Evolutionary conservation across 1,284 basidiomycete species (phyloP).

Genomic region (Chiua sp.): DNA sequence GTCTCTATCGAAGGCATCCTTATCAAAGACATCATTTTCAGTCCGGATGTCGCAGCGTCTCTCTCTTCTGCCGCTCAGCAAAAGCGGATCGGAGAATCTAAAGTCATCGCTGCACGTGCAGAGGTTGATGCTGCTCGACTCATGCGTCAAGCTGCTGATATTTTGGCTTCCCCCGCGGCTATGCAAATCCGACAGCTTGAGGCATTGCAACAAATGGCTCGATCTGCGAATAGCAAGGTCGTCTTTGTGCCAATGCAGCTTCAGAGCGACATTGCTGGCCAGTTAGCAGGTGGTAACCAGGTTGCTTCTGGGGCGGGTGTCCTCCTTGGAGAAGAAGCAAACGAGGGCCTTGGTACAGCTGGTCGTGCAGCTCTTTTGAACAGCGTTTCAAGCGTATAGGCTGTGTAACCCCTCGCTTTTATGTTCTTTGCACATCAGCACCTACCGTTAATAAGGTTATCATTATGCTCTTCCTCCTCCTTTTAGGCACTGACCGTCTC

Average conservation of each 20-base stretch:
- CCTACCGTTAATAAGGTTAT: too few relatives aligned
- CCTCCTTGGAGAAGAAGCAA: slow-evolving; percentile 46
- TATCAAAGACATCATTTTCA: slow-evolving; percentile 95
- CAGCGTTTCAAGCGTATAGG: slow-evolving; percentile 52
- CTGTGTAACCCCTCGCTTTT: not conserved
- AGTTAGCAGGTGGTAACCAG: slow-evolving; percentile 42
- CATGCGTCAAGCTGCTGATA: slow-evolving; percentile 94
- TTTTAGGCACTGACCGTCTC: not conserved
- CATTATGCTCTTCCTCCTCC: not conserved
- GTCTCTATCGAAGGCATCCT: slow-evolving; percentile 95
- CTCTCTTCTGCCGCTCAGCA: slow-evolving; percentile 94
- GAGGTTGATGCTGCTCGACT: slow-evolving; percentile 95
- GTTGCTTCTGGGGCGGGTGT: slow-evolving; percentile 42
- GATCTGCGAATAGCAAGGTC: slow-evolving; percentile 84
- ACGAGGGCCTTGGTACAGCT: slow-evolving; percentile 48
- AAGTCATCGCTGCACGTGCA: slow-evolving; percentile 95
- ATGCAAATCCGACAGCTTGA: slow-evolving; percentile 98
- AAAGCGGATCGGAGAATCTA: slow-evolving; percentile 94
- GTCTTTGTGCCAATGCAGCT: slow-evolving; percentile 95
- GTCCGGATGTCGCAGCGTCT: slow-evolving; percentile 88
- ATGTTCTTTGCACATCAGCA: not conserved
- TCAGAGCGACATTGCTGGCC: slow-evolving; percentile 70
- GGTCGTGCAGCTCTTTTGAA: slow-evolving; percentile 60
- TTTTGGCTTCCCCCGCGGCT: slow-evolving; percentile 90
- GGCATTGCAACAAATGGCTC: slow-evolving; percentile 76